Base-by-base conservation (phyloP, 306 rosid species). In the Lathyrus tuberosus region DNA sequence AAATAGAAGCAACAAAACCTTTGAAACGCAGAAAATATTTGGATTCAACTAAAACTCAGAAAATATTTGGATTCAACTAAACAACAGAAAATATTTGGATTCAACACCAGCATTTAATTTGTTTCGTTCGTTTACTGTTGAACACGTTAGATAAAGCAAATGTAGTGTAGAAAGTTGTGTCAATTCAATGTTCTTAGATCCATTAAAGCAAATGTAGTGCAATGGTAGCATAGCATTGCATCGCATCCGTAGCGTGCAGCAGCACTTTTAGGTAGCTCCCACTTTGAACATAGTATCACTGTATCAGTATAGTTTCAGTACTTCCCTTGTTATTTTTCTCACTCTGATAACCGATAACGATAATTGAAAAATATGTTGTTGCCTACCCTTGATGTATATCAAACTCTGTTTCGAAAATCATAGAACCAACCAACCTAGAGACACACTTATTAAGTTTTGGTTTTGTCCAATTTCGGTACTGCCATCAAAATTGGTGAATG, bases 381-480 rank as follows among this genome's bases (percentile, higher is more conserved):
- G 51, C 70, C 31, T 57, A 14, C 62, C 62, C 62, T 14, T 15
- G 74, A 59, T 67, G 74, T 49, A 63, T 24, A 53, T 43, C 10
- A 33, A 4, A 26, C 16, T 52, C 53, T 44, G 49, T 41, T 38
- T 26, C 48, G 38, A 69, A 49, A 49, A 61, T 61, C 10, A 51
- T 48, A 38, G 58, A 26, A 68, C 40, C 46, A 76, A 76, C 44
- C n/a, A 76, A 76, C 44, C n/a, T 10, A 57, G 33, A 69, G 76
- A 70, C 76, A 69, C 49, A 2, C 53, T 46, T 22, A 77, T 15
- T 71, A 78, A 78, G 57, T 65, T 35, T 35, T 72, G 73, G 68
- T 8, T 71, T 78, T 78, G 76, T 73, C 75, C 35, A 73, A 44
- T 60, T 66, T 47, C 17, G 18, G 49, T 16, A 58, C 62, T 26